These are phyloP conservation scores for Nicotiana sylvestris DNA, from an alignment of 257 asterid genomes.

Conservation along the genomic window DNA sequence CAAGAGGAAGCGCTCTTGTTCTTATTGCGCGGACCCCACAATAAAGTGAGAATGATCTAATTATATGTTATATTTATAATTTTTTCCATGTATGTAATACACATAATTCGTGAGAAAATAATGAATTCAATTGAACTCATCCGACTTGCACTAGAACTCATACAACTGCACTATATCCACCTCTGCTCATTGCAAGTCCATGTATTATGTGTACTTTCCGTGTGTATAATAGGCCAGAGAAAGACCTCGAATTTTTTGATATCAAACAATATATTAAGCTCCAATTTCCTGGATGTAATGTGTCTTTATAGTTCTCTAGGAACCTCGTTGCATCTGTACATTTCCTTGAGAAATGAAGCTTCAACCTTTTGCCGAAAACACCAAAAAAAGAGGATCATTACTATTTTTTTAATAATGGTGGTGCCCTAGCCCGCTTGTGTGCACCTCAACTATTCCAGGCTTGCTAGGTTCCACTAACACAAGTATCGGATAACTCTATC, in stretches of 20 bases:
- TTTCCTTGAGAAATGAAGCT: neutral
- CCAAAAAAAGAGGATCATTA: too few species aligned
- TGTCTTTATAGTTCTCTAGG: neutral
- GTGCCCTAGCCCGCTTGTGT: too few species aligned
- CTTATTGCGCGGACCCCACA: too few species aligned
- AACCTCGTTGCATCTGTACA: neutral
- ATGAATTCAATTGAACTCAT: neutral
- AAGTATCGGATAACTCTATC: neutral
- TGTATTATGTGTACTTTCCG: neutral
- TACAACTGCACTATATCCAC: neutral
- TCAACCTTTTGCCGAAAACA: too few species aligned
- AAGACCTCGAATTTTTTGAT: too few species aligned
- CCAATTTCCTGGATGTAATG: neutral
- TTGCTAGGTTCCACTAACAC: neutral
- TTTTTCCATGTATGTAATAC: too few species aligned
- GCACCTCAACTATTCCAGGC: too few species aligned
- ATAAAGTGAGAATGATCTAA: neutral
- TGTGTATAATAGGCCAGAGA: neutral
- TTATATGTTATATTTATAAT: neutral
- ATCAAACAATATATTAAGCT: too few species aligned
- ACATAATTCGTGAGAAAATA: too few species aligned
- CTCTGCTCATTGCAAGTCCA: neutral
- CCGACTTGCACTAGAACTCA: neutral
- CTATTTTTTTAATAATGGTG: too few species aligned
- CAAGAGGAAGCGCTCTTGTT: too few species aligned